Conservation (phyloP, 495 filamentous ascomycete genomes). For the Penicillium canariense region DNA sequence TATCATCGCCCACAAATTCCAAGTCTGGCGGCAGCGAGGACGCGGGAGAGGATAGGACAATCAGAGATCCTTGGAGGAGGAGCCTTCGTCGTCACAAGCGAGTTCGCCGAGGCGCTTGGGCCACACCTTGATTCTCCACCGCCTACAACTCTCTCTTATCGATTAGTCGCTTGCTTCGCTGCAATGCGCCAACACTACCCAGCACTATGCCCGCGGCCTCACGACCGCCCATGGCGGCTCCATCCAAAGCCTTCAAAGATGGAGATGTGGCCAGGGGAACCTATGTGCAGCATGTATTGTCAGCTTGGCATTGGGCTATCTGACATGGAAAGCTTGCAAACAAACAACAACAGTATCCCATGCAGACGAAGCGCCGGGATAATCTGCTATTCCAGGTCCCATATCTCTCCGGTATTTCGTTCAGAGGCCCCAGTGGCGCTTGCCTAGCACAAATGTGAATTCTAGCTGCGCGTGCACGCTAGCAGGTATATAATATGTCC, state of each 20-base stretch:
- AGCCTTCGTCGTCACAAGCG: constrained; percentile 36
- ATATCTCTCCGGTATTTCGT: constrained; percentile 88
- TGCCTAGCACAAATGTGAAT: constrained; percentile 86
- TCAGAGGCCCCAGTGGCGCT: constrained; percentile 72
- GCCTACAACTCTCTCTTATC: constrained; percentile 26
- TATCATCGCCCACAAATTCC: constrained; percentile 14
- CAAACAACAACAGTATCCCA: constrained; percentile 85
- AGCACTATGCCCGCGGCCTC: constrained; percentile 11
- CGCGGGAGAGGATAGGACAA: constrained; percentile 16
- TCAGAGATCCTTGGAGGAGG: constrained; percentile 26
- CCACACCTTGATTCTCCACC: constrained; percentile 43
- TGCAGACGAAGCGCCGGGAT: constrained; percentile 87
- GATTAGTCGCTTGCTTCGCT: not conserved
- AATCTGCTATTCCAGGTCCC: constrained; percentile 72
- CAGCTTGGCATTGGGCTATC: not conserved
- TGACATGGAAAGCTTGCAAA: constrained; percentile 46
- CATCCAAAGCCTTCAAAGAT: constrained; percentile 48
- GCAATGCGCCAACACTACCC: not conserved
- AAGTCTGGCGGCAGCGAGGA: not conserved
- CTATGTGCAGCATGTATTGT: constrained; percentile 30
- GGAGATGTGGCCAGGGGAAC: constrained; percentile 67
- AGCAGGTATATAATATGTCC: constrained; percentile 65
- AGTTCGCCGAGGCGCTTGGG: constrained; percentile 37
- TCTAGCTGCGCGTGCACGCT: constrained; percentile 78
- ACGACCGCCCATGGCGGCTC: constrained; percentile 19